phyloP scores from a whole-genome alignment of 331 rosid genomes.

The Ulmus americana region DNA sequence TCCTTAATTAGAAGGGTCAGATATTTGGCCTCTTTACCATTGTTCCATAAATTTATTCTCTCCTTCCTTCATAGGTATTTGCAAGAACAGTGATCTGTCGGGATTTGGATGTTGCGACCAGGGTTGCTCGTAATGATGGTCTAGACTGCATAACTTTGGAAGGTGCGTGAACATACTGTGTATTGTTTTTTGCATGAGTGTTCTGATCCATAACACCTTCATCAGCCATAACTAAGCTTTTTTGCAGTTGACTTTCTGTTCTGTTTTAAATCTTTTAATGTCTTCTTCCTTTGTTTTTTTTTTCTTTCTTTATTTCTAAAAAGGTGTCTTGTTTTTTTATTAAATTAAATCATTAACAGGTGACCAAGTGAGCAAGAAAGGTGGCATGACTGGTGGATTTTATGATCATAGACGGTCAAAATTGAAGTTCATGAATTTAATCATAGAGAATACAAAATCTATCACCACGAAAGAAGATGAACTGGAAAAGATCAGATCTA shows the following conservation, averaged over 20 bases:
- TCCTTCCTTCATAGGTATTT: constrained; percentile 52
- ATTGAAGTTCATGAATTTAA: constrained; percentile 72
- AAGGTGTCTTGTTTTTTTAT: too few species aligned
- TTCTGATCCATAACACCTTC: constrained; percentile 19
- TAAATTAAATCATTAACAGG: constrained; percentile 37
- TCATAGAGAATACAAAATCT: constrained; percentile 47
- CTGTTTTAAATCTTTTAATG: too few species aligned
- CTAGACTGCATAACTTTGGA: constrained; percentile 94
- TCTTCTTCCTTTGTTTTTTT: too few species aligned
- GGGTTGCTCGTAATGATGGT: constrained; percentile 79
- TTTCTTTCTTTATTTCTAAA: too few species aligned
- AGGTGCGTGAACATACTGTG: constrained; percentile 40
- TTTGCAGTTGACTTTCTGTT: too few species aligned
- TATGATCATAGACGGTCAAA: constrained; percentile 88
- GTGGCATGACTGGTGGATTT: constrained; percentile 98
- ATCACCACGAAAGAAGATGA: constrained; percentile 51
- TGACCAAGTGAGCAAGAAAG: constrained; percentile 97
- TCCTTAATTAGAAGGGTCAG: too few species aligned
- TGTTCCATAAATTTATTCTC: constrained; percentile 11
- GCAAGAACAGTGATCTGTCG: constrained; percentile 92
- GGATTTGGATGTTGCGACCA: constrained; percentile 88
- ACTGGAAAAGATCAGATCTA: constrained; percentile 53
- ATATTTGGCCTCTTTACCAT: too few species aligned
- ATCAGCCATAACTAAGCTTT: constrained; percentile 16
- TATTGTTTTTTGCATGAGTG: constrained; percentile 14